Evolutionary conservation across 768 basidiomycete species (phyloP).

Genomic region (Coprinellus micaceus): DNA sequence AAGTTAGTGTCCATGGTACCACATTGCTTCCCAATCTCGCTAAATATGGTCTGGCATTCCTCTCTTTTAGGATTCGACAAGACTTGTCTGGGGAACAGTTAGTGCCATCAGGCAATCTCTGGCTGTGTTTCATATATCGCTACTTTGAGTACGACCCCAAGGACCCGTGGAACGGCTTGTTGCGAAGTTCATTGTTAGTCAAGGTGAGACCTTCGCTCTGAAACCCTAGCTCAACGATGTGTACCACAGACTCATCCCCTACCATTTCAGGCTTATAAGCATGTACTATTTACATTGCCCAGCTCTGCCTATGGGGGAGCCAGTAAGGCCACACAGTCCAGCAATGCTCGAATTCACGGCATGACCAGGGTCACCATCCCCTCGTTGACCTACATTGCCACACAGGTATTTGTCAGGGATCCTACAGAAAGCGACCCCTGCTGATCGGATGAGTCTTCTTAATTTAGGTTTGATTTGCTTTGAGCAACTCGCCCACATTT

Average conservation of each 20-base stretch:
- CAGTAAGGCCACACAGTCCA: too few relatives aligned
- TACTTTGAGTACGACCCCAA: conserved; percentile 18
- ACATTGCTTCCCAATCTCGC: too few relatives aligned
- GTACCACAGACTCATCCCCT: not conserved
- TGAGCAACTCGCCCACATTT: conserved; percentile 15
- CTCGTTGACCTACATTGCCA: conserved; percentile 18
- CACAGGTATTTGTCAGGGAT: not conserved
- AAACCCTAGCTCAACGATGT: not conserved
- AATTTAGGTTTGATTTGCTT: conserved; percentile 14
- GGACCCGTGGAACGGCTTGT: conserved; percentile 25
- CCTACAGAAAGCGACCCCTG: not conserved
- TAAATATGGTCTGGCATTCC: not conserved
- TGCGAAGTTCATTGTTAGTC: conserved; percentile 19
- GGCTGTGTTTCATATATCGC: conserved; percentile 21
- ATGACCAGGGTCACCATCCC: conserved; percentile 7
- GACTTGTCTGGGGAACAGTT: conserved; percentile 15
- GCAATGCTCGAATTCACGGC: conserved; percentile 10
- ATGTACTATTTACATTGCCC: conserved; percentile 27
- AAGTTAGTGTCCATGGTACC: not conserved
- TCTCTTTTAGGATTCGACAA: conserved; percentile 2
- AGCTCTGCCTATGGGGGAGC: conserved; percentile 24
- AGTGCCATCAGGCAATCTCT: conserved; percentile 19
- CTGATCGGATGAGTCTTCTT: not conserved
- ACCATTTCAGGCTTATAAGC: conserved; percentile 20
- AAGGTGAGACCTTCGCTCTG: conserved; percentile 15